These are phyloP conservation scores for Ophioceras dolichostomum DNA, from an alignment of 2,329 filamentous ascomycete species.

Conservation along the genomic window DNA sequence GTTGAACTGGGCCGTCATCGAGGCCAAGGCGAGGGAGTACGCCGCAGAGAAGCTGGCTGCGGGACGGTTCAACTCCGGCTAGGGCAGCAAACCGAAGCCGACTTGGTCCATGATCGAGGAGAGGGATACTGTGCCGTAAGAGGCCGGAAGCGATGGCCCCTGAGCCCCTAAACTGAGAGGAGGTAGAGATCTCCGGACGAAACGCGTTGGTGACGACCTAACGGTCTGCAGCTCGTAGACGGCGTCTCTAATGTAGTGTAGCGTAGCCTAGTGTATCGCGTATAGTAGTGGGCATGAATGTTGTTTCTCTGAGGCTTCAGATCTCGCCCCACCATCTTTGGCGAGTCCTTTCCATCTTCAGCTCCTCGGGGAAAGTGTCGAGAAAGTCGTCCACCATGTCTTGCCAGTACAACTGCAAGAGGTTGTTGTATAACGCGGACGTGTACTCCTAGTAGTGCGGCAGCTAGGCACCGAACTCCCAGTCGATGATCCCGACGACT, in stretches of 20 bases:
- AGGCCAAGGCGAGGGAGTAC: conserved; percentile 20
- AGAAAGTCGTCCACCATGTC: not conserved
- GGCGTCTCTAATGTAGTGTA: no score
- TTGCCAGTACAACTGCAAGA: not conserved
- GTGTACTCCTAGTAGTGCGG: conserved; percentile 6
- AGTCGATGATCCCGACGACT: conserved; percentile 3
- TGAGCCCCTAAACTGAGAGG: no score
- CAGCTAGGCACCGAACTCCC: conserved; percentile 4
- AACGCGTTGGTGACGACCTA: no score
- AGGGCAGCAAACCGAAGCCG: conserved; percentile 13
- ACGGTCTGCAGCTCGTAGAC: no score
- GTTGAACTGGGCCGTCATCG: conserved; percentile 23
- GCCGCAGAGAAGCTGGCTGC: conserved; percentile 16
- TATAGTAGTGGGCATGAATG: no score
- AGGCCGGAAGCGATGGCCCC: not conserved
- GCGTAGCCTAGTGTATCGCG: no score
- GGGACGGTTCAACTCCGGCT: conserved; percentile 9
- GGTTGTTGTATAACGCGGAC: not conserved
- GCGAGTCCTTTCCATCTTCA: no score
- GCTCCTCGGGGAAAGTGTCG: not conserved
- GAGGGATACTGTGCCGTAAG: no score
- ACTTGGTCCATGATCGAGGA: conserved; percentile 15
- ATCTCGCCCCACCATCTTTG: no score
- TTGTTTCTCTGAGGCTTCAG: no score
- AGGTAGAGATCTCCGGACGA: no score